These are phyloP conservation scores for Penicillium robsamsonii DNA, from an alignment of 495 filamentous ascomycete genomes.

Conservation along the genomic window DNA sequence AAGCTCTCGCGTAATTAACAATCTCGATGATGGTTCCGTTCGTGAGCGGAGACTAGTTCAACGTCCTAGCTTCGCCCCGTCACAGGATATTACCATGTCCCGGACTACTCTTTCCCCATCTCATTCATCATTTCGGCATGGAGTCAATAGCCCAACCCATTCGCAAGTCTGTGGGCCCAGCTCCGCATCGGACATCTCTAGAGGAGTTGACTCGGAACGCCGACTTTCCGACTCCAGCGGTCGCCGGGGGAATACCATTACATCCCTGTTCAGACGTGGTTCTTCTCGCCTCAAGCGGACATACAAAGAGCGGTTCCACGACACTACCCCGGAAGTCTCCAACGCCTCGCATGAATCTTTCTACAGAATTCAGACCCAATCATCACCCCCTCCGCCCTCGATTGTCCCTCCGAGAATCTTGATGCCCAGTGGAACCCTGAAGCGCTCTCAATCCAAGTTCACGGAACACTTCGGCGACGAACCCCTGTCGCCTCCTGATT, in stretches of 20 bases:
- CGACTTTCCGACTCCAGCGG: slow-evolving; percentile 50
- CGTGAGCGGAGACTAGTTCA: slow-evolving; percentile 32
- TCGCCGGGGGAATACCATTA: slow-evolving; percentile 49
- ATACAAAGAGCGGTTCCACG: slow-evolving; percentile 55
- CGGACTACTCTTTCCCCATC: slow-evolving; percentile 56
- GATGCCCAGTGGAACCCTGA: slow-evolving; percentile 55
- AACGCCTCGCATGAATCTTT: slow-evolving; percentile 86
- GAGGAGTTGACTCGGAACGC: slow-evolving; percentile 38
- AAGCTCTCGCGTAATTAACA: slow-evolving; percentile 36
- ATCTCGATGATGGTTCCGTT: slow-evolving; percentile 41
- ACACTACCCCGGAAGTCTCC: slow-evolving; percentile 60
- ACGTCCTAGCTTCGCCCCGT: slow-evolving; percentile 40
- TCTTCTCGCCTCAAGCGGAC: slow-evolving; percentile 56
- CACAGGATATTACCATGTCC: slow-evolving; percentile 49
- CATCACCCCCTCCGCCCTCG: slow-evolving; percentile 33
- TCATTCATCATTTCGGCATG: slow-evolving; percentile 52
- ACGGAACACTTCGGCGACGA: slow-evolving; percentile 88
- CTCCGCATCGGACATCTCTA: slow-evolving; percentile 47
- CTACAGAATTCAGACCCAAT: slow-evolving; percentile 45
- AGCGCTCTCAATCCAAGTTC: slow-evolving; percentile 85
- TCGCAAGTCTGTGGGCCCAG: slow-evolving; percentile 54
- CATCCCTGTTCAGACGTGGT: slow-evolving; percentile 72
- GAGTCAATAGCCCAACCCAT: slow-evolving; percentile 49
- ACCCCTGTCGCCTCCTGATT: slow-evolving; percentile 77
- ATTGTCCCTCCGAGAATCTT: slow-evolving; percentile 40